Evolutionary conservation across 2,329 filamentous ascomycete species (phyloP).

Genomic region (Neoscytalidium dimidiatum): DNA sequence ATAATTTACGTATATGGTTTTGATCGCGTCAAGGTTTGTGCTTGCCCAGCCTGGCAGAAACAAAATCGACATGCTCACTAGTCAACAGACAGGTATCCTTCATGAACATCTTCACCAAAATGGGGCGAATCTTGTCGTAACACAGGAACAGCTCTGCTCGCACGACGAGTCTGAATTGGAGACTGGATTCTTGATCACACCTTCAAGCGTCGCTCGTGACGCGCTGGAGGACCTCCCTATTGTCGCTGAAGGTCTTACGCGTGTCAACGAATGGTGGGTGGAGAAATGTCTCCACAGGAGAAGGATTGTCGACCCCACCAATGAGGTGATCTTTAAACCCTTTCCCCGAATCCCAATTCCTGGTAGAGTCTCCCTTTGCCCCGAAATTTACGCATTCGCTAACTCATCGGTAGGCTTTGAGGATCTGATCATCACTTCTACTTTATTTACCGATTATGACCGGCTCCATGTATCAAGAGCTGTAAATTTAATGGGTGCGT

Average conservation of each 20-base stretch:
- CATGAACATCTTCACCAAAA: slow-evolving; percentile 34
- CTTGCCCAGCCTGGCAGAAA: background rate
- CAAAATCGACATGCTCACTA: background rate
- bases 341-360: slow-evolving; percentile 46
- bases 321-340: slow-evolving; percentile 74
- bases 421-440: slow-evolving; percentile 73
- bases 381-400: slow-evolving; percentile 23
- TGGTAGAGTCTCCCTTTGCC: slow-evolving; percentile 1
- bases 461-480: slow-evolving; percentile 80
- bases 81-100: slow-evolving; percentile 34
- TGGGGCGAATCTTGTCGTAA: slow-evolving; percentile 36
- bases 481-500: slow-evolving; percentile 67
- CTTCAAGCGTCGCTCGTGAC: slow-evolving; percentile 43
- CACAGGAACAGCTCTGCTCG: slow-evolving; percentile 26
- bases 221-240: slow-evolving; percentile 37
- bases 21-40: slow-evolving; percentile 41
- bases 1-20: slow-evolving; percentile 48
- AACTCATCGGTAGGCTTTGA: slow-evolving; percentile 56
- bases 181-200: slow-evolving; percentile 45
- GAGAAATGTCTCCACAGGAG: slow-evolving; percentile 84
- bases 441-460: slow-evolving; percentile 81
- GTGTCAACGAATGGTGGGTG: slow-evolving; percentile 89
- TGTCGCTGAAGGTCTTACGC: slow-evolving; percentile 33
- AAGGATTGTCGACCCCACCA: slow-evolving; percentile 66
- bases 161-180: slow-evolving; percentile 30